Conservation (phyloP, 768 basidiomycete species). For the Termitomyces sp. region DNA sequence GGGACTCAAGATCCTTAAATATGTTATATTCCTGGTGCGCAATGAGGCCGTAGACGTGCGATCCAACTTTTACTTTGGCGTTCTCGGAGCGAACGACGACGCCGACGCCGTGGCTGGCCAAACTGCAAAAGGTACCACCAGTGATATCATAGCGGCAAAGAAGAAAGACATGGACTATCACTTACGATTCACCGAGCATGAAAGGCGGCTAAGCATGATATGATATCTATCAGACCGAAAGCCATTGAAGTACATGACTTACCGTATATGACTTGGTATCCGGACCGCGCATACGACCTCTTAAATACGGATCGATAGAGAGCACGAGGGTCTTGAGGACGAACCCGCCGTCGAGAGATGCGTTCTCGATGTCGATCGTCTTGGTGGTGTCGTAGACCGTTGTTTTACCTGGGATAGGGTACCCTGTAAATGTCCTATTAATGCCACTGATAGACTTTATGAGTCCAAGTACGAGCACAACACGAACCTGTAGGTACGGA, state of each 20-base stretch:
- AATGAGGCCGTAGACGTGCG: conserved; percentile 32
- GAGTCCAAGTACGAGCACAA: neutral
- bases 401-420: conserved; percentile 39
- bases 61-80: conserved; percentile 25
- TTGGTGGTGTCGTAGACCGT: conserved; percentile 36
- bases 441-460: neutral
- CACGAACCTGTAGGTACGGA: neutral
- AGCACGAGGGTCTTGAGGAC: conserved; percentile 45
- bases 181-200: conserved; percentile 30
- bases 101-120: conserved; percentile 30
- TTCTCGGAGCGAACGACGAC: conserved; percentile 39
- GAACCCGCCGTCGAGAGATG: conserved; percentile 37
- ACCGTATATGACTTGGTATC: conserved; percentile 21
- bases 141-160: neutral
- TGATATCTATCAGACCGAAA: neutral
- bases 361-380: conserved; percentile 44
- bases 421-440: conserved; percentile 18
- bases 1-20: conserved; percentile 13
- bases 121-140: conserved; percentile 10
- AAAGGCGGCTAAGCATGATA: conserved; percentile 18
- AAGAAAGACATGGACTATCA: neutral
- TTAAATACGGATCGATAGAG: conserved; percentile 38
- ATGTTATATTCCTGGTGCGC: conserved; percentile 36
- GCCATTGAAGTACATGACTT: neutral
- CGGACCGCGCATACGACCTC: conserved; percentile 30